Percentiles rank a stretch among this genome's conserved stretches.
Conservation (phyloP, 495 filamentous ascomycete species). For the Penicillium diatomitis region DNA sequence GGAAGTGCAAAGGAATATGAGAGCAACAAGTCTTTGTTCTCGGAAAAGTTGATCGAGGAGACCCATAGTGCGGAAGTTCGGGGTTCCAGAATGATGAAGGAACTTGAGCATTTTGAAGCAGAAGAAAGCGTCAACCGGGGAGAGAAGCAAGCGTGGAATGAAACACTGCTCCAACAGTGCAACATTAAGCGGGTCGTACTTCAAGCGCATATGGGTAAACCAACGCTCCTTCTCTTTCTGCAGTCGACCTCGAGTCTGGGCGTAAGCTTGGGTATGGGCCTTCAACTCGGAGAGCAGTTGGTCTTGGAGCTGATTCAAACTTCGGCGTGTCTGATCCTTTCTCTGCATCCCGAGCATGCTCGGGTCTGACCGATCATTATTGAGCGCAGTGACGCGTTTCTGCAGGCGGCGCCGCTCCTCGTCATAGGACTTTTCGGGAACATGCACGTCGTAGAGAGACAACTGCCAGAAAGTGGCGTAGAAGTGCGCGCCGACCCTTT, state of each 20-base stretch:
- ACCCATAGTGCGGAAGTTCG: slow-evolving; percentile 79
- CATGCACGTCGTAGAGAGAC: slow-evolving; percentile 66
- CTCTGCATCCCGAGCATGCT: slow-evolving; percentile 50
- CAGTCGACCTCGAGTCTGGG: slow-evolving; percentile 52
- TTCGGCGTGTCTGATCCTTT: slow-evolving; percentile 55
- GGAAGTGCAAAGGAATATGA: slow-evolving; percentile 81
- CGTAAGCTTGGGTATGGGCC: slow-evolving; percentile 53
- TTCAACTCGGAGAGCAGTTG: slow-evolving; percentile 63
- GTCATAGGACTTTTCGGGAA: slow-evolving; percentile 64
- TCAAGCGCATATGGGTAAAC: slow-evolving; percentile 56
- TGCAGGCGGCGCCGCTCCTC: slow-evolving; percentile 56
- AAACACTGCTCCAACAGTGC: slow-evolving; percentile 83
- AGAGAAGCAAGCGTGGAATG: slow-evolving; percentile 74
- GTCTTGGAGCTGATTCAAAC: slow-evolving; percentile 47
- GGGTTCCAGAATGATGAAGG: slow-evolving; percentile 70
- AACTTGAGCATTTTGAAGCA: slow-evolving; percentile 76
- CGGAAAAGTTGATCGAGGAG: slow-evolving; percentile 78
- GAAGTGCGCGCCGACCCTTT: slow-evolving; percentile 61
- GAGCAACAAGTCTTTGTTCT: slow-evolving; percentile 62
- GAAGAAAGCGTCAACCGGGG: slow-evolving; percentile 78
- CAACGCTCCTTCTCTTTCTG: slow-evolving; percentile 70
- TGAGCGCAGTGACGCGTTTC: slow-evolving; percentile 50
- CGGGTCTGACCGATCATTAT: slow-evolving; percentile 63
- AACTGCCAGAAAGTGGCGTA: slow-evolving; percentile 93
- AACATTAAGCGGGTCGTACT: slow-evolving; percentile 59